A percentile compares a stretch with the other conserved stretches of the same genome.
phyloP scores from a whole-genome alignment of 495 filamentous ascomycete genomes.

The Niebla homalea region DNA sequence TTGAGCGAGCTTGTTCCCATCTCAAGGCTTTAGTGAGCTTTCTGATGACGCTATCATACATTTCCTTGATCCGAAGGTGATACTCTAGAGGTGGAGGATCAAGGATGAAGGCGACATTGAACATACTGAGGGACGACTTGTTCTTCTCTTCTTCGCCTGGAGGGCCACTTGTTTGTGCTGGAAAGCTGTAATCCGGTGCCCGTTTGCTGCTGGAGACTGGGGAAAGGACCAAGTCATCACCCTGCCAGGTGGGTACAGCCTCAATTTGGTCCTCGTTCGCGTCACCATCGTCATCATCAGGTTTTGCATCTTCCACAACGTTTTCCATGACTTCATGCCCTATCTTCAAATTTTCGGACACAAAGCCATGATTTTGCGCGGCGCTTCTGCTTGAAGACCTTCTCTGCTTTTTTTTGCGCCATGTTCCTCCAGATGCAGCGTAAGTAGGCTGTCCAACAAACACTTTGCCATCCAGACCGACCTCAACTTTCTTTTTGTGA shows the following conservation, averaged over 20 bases:
- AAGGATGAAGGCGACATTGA: slow-evolving; percentile 88
- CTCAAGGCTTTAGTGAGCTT: slow-evolving; percentile 82
- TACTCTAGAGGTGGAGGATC: slow-evolving; percentile 66
- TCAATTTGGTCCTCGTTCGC: neutral
- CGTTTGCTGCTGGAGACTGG: neutral
- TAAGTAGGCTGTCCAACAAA: slow-evolving; percentile 84
- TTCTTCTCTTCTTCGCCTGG: slow-evolving; percentile 25
- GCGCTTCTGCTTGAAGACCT: slow-evolving; percentile 15
- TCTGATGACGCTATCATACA: slow-evolving; percentile 78
- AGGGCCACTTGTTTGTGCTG: too few species aligned
- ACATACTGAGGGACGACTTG: slow-evolving; percentile 69
- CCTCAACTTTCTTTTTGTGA: slow-evolving; percentile 77
- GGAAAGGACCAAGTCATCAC: neutral
- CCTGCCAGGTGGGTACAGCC: neutral
- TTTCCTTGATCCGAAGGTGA: slow-evolving; percentile 56
- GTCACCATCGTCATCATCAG: neutral
- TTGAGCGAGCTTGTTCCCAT: slow-evolving; percentile 73
- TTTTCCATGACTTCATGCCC: neutral
- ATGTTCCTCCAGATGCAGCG: slow-evolving; percentile 70
- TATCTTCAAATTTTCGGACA: too few species aligned
- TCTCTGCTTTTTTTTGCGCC: slow-evolving; percentile 63
- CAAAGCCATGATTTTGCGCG: neutral
- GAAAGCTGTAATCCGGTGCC: too few species aligned
- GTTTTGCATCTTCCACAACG: neutral
- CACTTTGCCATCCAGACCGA: slow-evolving; percentile 69